Percentiles rank a stretch among this genome's conserved stretches.
These are phyloP conservation scores for Malus hybrid DNA, from an alignment of 331 rosid species.

Conservation along the genomic window DNA sequence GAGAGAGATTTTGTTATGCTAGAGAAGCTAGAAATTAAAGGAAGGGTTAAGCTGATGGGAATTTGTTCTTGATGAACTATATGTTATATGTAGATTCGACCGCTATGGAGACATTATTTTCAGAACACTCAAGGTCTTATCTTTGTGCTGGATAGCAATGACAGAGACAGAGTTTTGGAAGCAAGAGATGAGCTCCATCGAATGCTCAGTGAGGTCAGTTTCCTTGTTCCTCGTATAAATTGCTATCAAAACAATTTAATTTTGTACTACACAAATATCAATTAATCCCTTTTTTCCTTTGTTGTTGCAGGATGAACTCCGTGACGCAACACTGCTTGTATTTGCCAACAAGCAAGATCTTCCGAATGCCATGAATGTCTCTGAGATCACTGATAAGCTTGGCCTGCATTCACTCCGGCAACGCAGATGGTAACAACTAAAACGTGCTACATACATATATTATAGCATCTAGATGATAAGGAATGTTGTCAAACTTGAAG, in stretches of 20 bases:
- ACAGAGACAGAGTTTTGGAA: slow-evolving; percentile 71
- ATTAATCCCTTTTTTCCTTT: not conserved
- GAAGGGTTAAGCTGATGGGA: not conserved
- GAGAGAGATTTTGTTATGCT: too few relatives aligned
- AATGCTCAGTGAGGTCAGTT: slow-evolving; percentile 74
- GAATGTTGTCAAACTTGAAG: not conserved
- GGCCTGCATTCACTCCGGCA: slow-evolving; percentile 70
- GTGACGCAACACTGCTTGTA: slow-evolving; percentile 55
- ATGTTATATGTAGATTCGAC: slow-evolving; percentile 47
- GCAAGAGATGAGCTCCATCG: slow-evolving; percentile 83
- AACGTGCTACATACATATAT: not conserved
- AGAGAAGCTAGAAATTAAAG: too few relatives aligned
- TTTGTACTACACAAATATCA: not conserved
- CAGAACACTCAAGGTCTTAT: slow-evolving; percentile 80
- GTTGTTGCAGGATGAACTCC: slow-evolving; percentile 58
- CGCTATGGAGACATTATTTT: slow-evolving; percentile 86
- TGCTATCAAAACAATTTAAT: not conserved
- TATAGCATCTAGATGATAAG: not conserved
- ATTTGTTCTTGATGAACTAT: not conserved
- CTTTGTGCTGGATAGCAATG: slow-evolving; percentile 81
- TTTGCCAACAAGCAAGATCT: slow-evolving; percentile 90
- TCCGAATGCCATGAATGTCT: slow-evolving; percentile 65
- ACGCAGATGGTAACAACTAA: slow-evolving; percentile 53
- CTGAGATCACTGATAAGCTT: slow-evolving; percentile 81
- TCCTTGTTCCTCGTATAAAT: not conserved